A percentile compares a stretch with the other conserved stretches of the same genome.
Evolutionary conservation across 1,284 basidiomycete genomes (phyloP).

Genomic region (Paramarasmius palmivorus): DNA sequence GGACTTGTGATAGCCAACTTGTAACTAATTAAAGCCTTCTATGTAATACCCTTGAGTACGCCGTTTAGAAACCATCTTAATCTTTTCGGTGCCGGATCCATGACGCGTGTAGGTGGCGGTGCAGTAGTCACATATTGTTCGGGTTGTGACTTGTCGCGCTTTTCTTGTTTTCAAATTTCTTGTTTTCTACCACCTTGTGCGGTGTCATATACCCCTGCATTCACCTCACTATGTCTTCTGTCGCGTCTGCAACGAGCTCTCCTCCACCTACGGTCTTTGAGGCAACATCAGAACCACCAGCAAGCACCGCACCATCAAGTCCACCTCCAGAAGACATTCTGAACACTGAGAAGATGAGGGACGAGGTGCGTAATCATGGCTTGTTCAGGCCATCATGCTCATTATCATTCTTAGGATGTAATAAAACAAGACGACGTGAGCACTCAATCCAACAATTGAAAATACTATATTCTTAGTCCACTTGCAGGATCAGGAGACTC

Average conservation of each 20-base stretch:
- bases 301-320: constrained; percentile 34
- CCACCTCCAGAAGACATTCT: constrained; percentile 27
- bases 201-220: not conserved
- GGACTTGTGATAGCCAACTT: constrained; percentile 18
- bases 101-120: too few relatives aligned
- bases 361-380: constrained; percentile 8
- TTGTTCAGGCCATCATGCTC: not conserved
- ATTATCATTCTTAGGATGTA: not conserved
- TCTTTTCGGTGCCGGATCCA: too few relatives aligned
- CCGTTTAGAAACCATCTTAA: too few relatives aligned
- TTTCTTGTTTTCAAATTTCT: not conserved
- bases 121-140: too few relatives aligned
- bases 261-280: constrained; percentile 29
- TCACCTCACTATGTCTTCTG: not conserved
- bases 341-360: constrained; percentile 15
- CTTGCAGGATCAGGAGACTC: constrained; percentile 44
- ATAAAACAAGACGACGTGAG: constrained; percentile 7
- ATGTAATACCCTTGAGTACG: not conserved
- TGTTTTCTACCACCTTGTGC: not conserved
- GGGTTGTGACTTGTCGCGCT: not conserved
- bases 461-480: not conserved
- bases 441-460: not conserved
- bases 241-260: constrained; percentile 31
- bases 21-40: not conserved
- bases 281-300: constrained; percentile 23